Evolutionary conservation across 1,139 yeast genomes (phyloP).

Genomic region (Maudiozyma humilis): DNA sequence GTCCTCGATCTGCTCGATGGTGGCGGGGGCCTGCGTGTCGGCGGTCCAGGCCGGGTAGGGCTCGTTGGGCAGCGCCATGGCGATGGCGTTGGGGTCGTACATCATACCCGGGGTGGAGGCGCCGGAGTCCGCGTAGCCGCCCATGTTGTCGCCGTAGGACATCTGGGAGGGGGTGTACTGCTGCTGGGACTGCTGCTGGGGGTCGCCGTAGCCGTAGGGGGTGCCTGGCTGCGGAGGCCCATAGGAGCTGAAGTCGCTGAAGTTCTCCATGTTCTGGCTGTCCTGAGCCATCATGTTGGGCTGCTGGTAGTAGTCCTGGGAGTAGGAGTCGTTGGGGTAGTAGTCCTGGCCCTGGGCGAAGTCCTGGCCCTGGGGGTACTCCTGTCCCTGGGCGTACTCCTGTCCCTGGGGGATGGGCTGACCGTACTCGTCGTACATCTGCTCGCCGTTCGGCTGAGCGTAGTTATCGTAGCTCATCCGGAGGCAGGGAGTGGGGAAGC

Average conservation of each 20-base stretch:
- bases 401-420: slow-evolving; percentile 21
- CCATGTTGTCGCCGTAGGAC: slow-evolving; percentile 58
- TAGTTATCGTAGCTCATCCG: slow-evolving; percentile 9
- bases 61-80: slow-evolving; percentile 48
- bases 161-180: slow-evolving; percentile 76
- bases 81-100: slow-evolving; percentile 61
- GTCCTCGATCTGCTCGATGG: slow-evolving; percentile 83
- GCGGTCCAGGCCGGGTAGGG: slow-evolving; percentile 97
- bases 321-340: slow-evolving; percentile 9
- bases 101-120: slow-evolving; percentile 80
- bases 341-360: slow-evolving; percentile 1
- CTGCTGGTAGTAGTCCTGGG: slow-evolving; percentile 19
- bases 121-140: slow-evolving; percentile 47
- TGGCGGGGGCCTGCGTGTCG: slow-evolving; percentile 78
- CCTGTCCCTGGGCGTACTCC: slow-evolving; percentile 32
- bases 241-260: slow-evolving; percentile 69
- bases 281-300: background rate
- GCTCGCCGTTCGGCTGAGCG: slow-evolving; percentile 5
- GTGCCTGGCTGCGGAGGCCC: slow-evolving; percentile 50
- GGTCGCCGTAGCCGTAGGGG: slow-evolving; percentile 43
- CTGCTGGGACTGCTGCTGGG: slow-evolving; percentile 39
- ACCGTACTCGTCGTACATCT: slow-evolving; percentile 26
- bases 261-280: slow-evolving; percentile 51
- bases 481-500: background rate
- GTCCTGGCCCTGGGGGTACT: slow-evolving; percentile 2